These are phyloP conservation scores for Tripterygium wilfordii DNA, from an alignment of 177 flowering plant genomes.

Conservation along the genomic window DNA sequence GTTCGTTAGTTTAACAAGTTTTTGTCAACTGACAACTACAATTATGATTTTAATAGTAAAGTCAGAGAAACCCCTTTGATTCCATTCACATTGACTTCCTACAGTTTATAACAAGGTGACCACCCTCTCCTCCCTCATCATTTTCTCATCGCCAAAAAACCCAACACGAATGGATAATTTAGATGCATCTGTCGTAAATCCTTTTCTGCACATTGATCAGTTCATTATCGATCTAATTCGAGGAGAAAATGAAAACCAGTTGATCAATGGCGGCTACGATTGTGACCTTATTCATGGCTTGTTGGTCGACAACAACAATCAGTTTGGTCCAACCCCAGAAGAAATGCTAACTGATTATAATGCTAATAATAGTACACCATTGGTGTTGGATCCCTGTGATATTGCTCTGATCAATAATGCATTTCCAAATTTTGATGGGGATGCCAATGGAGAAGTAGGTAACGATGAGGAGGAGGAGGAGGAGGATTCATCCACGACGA, in stretches of 20 bases:
- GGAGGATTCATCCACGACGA: constrained; percentile 37
- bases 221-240: constrained; percentile 39
- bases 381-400: constrained; percentile 7
- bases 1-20: too few relatives aligned
- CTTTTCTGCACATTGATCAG: constrained; percentile 45
- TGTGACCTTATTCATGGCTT: constrained; percentile 14
- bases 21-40: too few relatives aligned
- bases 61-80: too few relatives aligned
- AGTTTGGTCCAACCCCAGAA: constrained; percentile 12
- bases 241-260: constrained; percentile 29
- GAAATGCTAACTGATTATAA: constrained; percentile 10
- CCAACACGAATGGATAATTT: too few relatives aligned
- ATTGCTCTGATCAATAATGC: too few relatives aligned
- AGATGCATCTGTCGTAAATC: too few relatives aligned
- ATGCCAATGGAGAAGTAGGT: constrained; percentile 14
- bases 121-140: too few relatives aligned
- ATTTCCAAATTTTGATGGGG: constrained; percentile 15
- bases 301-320: constrained; percentile 21
- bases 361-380: constrained; percentile 8
- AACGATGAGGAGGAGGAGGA: constrained; percentile 23
- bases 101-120: too few relatives aligned
- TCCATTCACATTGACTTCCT: too few relatives aligned
- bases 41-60: too few relatives aligned
- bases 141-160: too few relatives aligned
- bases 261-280: constrained; percentile 9